A percentile compares a stretch with the other conserved stretches of the same genome.
Evolutionary conservation across 2,329 filamentous ascomycete species (phyloP).

Genomic region (Pseudopyricularia cyperi): DNA sequence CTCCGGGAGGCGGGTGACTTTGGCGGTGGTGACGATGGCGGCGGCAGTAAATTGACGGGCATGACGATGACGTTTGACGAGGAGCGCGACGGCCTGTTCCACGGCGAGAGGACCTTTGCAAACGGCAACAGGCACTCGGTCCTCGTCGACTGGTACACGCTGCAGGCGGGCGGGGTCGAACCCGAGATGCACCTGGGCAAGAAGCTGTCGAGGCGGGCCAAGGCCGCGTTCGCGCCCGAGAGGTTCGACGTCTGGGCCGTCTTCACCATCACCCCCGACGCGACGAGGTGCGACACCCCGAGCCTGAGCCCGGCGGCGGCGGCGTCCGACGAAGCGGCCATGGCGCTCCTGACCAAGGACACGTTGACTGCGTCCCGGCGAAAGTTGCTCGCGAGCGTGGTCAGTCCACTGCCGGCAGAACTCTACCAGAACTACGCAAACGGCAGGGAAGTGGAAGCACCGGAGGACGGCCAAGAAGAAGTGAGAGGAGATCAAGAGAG

Average conservation of each 20-base stretch:
- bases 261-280: background rate
- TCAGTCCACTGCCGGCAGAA: background rate
- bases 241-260: constrained; percentile 8
- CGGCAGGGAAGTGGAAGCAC: background rate
- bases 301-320: background rate
- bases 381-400: background rate
- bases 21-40: background rate
- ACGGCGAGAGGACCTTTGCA: constrained; percentile 1
- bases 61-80: constrained; percentile 3
- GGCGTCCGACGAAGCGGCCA: background rate
- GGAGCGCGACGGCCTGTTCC: constrained; percentile 8
- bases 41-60: background rate
- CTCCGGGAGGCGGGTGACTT: background rate
- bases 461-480: background rate
- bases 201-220: background rate
- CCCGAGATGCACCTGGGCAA: constrained; percentile 1
- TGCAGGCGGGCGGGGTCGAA: constrained; percentile 6
- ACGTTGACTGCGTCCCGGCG: background rate
- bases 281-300: background rate
- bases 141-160: constrained; percentile 7
- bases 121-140: constrained; percentile 1
- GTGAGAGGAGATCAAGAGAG: background rate
- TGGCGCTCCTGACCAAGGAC: background rate
- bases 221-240: constrained; percentile 1
- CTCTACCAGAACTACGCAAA: background rate